Conservation (phyloP, 768 basidiomycete genomes). For the Ephemerocybe angulata region DNA sequence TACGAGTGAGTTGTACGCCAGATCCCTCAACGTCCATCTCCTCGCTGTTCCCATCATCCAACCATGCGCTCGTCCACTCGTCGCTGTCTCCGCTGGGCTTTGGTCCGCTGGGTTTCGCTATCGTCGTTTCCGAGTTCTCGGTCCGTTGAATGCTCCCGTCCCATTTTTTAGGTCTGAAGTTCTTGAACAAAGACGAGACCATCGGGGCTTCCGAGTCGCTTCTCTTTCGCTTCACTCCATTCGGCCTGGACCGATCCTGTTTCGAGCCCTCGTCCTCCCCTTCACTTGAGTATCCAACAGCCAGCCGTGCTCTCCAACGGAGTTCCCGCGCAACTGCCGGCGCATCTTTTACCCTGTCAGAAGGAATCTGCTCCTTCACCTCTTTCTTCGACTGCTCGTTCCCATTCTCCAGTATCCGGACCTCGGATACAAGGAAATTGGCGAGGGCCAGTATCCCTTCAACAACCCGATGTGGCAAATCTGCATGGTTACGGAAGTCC, state of each 20-base stretch:
- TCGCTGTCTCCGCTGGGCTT: constrained; percentile 37
- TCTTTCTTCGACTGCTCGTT: constrained; percentile 71
- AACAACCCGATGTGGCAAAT: constrained; percentile 53
- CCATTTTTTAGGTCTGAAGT: constrained; percentile 71
- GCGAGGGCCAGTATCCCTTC: constrained; percentile 68
- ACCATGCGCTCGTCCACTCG: constrained; percentile 47
- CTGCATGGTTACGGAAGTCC: constrained; percentile 55
- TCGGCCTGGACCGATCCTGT: constrained; percentile 14
- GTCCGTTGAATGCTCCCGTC: constrained; percentile 45
- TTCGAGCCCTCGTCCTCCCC: constrained; percentile 44
- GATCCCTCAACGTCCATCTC: constrained; percentile 17
- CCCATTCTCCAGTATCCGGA: constrained; percentile 65
- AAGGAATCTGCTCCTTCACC: constrained; percentile 76
- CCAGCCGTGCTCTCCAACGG: constrained; percentile 73
- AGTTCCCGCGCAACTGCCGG: constrained; percentile 79
- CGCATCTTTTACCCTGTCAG: constrained; percentile 79
- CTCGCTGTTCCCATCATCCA: constrained; percentile 26
- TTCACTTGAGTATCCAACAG: constrained; percentile 61
- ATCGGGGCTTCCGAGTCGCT: constrained; percentile 24
- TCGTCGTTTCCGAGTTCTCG: constrained; percentile 36
- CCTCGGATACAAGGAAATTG: constrained; percentile 77
- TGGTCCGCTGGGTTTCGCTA: constrained; percentile 30
- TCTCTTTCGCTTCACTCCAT: constrained; percentile 42
- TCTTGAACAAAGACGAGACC: constrained; percentile 42
- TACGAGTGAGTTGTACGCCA: not conserved